These are phyloP conservation scores for Crithidia bombi DNA, from an alignment of 208 protist genomes.

Conservation along the genomic window DNA sequence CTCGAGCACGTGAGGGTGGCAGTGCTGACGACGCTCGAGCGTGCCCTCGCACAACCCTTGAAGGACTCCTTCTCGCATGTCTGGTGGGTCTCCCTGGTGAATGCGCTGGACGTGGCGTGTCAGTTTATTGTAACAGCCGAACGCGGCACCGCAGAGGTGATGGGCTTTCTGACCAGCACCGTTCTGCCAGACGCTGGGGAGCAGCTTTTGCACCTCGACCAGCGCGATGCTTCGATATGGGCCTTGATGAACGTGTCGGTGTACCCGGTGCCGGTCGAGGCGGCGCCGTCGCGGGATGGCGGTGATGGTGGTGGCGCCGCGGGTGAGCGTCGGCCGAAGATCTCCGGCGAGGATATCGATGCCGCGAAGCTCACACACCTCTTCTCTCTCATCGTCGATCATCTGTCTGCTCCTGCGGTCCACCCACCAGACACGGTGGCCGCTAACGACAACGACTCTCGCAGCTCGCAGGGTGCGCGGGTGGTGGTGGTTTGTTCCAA, in stretches of 20 bases:
- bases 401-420: slow-evolving; percentile 12
- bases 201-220: slow-evolving; percentile 35
- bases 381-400: slow-evolving; percentile 31
- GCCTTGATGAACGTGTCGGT: slow-evolving; percentile 41
- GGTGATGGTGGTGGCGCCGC: neutral
- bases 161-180: slow-evolving; percentile 46
- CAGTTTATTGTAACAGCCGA: slow-evolving; percentile 67
- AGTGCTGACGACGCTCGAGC: slow-evolving; percentile 53
- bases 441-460: neutral
- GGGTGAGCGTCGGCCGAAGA: slow-evolving; percentile 18
- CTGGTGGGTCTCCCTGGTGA: slow-evolving; percentile 69
- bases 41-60: slow-evolving; percentile 46
- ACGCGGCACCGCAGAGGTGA: slow-evolving; percentile 38
- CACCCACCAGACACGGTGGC: neutral
- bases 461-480: slow-evolving; percentile 14
- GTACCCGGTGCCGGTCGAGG: slow-evolving; percentile 33
- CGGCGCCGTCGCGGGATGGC: neutral
- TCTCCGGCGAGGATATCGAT: slow-evolving; percentile 47
- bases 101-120: slow-evolving; percentile 80
- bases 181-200: slow-evolving; percentile 52
- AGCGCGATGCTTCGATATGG: slow-evolving; percentile 38
- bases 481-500: slow-evolving; percentile 60
- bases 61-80: slow-evolving; percentile 28
- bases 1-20: slow-evolving; percentile 67
- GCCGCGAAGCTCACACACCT: slow-evolving; percentile 37